phyloP scores from a whole-genome alignment of 2,329 filamentous ascomycete species.

The Ustulina deusta region DNA sequence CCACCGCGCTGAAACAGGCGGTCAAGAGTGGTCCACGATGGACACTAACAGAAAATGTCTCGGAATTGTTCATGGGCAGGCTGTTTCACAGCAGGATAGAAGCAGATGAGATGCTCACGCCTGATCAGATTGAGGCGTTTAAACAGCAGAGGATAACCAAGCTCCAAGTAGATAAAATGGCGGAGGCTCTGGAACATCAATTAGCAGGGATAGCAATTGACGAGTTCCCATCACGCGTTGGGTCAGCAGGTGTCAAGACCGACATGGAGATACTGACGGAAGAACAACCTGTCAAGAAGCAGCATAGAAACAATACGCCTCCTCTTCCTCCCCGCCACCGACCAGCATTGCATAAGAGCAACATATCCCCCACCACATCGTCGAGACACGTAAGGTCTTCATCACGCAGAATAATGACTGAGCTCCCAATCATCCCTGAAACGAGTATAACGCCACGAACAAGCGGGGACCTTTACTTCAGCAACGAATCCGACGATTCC shows the following conservation, averaged over 20 bases:
- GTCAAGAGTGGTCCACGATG: slow-evolving; percentile 58
- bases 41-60: slow-evolving; percentile 67
- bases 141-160: slow-evolving; percentile 56
- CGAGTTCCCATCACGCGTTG: slow-evolving; percentile 58
- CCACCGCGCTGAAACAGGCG: slow-evolving; percentile 43
- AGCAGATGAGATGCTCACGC: slow-evolving; percentile 70
- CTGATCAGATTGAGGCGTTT: slow-evolving; percentile 62
- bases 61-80: slow-evolving; percentile 67
- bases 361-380: slow-evolving; percentile 48
- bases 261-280: slow-evolving; percentile 48
- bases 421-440: slow-evolving; percentile 50
- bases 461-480: slow-evolving; percentile 39
- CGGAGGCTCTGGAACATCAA: slow-evolving; percentile 51
- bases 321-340: slow-evolving; percentile 33
- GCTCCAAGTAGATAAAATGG: slow-evolving; percentile 47
- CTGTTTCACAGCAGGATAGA: slow-evolving; percentile 67
- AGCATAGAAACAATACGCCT: slow-evolving; percentile 32
- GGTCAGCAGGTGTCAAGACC: slow-evolving; percentile 54
- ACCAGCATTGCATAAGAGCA: slow-evolving; percentile 40
- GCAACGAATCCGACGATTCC: slow-evolving; percentile 31
- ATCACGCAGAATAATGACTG: slow-evolving; percentile 43
- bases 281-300: slow-evolving; percentile 40
- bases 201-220: slow-evolving; percentile 58
- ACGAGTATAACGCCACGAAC: slow-evolving; percentile 25
- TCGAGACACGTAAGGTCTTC: slow-evolving; percentile 49